Evolutionary conservation across 805 yeast genomes (phyloP).

Genomic region (Wickerhamiella spandovensis): DNA sequence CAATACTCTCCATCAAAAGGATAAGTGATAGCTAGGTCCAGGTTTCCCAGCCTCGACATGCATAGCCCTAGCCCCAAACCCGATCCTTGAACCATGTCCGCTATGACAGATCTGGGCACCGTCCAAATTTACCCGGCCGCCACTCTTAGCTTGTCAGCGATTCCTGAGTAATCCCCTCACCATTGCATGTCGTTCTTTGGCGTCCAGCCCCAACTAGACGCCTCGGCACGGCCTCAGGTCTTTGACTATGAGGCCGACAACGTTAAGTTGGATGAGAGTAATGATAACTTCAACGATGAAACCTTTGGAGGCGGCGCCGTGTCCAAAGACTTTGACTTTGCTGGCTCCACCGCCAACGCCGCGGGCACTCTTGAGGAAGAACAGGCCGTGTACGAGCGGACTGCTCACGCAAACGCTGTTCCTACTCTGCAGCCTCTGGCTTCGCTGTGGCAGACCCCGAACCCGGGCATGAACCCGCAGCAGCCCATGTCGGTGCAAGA

Average conservation of each 20-base stretch:
- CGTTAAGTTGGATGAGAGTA: constrained; percentile 37
- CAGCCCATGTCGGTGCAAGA: constrained; percentile 7
- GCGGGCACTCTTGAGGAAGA: constrained; percentile 21
- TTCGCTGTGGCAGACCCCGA: constrained; percentile 40
- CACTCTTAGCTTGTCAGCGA: not conserved
- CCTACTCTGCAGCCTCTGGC: constrained; percentile 50
- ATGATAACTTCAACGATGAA: constrained; percentile 69
- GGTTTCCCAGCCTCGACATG: too few relatives aligned
- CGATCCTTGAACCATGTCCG: not conserved
- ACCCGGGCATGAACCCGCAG: constrained; percentile 3
- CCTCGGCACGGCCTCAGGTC: not conserved
- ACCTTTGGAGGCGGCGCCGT: constrained; percentile 50
- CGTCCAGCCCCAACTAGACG: not conserved
- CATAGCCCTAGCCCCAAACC: not conserved
- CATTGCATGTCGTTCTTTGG: constrained; percentile 3
- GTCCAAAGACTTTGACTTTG: constrained; percentile 56
- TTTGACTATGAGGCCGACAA: constrained; percentile 9
- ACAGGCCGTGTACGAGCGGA: constrained; percentile 20
- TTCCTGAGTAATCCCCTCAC: not conserved
- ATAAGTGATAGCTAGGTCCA: too few relatives aligned
- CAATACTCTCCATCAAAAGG: too few relatives aligned
- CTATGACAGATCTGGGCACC: not conserved
- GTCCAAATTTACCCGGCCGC: not conserved
- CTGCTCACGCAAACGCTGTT: constrained; percentile 3
- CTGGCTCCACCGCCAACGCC: constrained; percentile 26